Percentiles rank a stretch among this genome's conserved stretches.
Evolutionary conservation across 2,329 filamentous ascomycete species (phyloP).

Genomic region (Neonectria coccinea): DNA sequence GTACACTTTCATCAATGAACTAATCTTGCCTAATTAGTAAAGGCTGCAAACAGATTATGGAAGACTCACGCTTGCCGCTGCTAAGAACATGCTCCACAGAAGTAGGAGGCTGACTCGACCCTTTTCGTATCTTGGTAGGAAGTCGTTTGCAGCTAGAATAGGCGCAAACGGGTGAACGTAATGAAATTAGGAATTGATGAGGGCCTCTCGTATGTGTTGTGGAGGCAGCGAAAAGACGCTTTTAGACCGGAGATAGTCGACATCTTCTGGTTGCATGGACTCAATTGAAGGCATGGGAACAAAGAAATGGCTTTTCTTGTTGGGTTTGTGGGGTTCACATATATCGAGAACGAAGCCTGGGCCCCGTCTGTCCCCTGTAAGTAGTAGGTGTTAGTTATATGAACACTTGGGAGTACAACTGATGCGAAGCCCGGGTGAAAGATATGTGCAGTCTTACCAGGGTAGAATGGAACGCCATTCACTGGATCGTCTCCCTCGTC

Average conservation of each 20-base stretch:
- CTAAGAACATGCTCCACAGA: slow-evolving; percentile 48
- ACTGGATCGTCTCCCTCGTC: not conserved
- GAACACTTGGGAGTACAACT: not conserved
- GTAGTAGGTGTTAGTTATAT: not conserved
- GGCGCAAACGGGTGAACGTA: slow-evolving; percentile 44
- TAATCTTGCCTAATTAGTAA: no score
- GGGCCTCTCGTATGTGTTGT: slow-evolving; percentile 22
- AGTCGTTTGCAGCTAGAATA: slow-evolving; percentile 36
- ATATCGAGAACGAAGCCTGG: slow-evolving; percentile 24
- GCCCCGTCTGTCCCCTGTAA: slow-evolving; percentile 19
- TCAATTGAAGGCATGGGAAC: slow-evolving; percentile 26
- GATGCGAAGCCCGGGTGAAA: no score
- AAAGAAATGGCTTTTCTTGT: slow-evolving; percentile 24
- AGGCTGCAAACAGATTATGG: not conserved
- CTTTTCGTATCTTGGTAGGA: slow-evolving; percentile 33
- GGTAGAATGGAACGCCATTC: slow-evolving; percentile 17
- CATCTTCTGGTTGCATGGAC: slow-evolving; percentile 22
- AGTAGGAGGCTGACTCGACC: slow-evolving; percentile 36
- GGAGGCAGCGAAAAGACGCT: slow-evolving; percentile 36
- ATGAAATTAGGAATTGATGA: slow-evolving; percentile 41
- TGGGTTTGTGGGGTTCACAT: slow-evolving; percentile 11
- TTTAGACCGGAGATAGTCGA: slow-evolving; percentile 29
- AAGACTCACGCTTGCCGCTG: slow-evolving; percentile 47
- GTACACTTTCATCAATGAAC: slow-evolving; percentile 18
- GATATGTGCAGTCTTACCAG: slow-evolving; percentile 5